These are phyloP conservation scores for Talaromyces sp. DNA, from an alignment of 2,329 filamentous ascomycete genomes.

Conservation along the genomic window DNA sequence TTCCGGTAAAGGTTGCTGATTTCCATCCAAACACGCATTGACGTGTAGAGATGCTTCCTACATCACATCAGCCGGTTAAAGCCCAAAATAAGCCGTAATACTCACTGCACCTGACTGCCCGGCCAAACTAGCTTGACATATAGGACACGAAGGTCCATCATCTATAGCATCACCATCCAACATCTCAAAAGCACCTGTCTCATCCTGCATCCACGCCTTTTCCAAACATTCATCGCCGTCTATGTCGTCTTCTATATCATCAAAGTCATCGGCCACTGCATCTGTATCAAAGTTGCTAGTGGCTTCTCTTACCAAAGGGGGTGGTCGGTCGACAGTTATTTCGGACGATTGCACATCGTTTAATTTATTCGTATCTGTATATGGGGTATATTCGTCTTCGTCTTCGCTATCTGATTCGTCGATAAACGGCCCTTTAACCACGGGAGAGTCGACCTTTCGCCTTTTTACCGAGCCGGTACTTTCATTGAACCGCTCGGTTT, in stretches of 20 bases:
- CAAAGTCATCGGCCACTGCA: constrained; percentile 52
- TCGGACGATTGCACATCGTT: background rate
- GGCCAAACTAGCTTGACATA: constrained; percentile 64
- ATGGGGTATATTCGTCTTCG: constrained; percentile 25
- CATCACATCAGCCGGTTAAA: constrained; percentile 23
- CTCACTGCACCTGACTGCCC: constrained; percentile 49
- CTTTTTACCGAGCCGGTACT: constrained; percentile 28
- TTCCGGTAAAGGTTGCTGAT: constrained; percentile 54
- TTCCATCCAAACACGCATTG: constrained; percentile 86
- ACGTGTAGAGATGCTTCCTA: constrained; percentile 78
- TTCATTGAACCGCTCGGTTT: constrained; percentile 27
- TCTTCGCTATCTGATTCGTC: constrained; percentile 53
- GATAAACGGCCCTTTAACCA: constrained; percentile 32
- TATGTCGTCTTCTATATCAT: constrained; percentile 58
- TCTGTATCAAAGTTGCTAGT: constrained; percentile 32
- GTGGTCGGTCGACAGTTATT: constrained; percentile 10
- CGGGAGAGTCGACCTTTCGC: constrained; percentile 25
- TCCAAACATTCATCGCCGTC: constrained; percentile 62
- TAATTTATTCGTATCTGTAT: background rate
- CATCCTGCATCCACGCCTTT: constrained; percentile 55
- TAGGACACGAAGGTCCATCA: constrained; percentile 57
- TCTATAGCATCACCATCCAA: constrained; percentile 15
- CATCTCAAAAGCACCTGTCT: constrained; percentile 31
- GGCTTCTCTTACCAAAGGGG: constrained; percentile 47
- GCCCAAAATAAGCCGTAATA: background rate